These are phyloP conservation scores for Claviceps sp. DNA, from an alignment of 2,329 filamentous ascomycete genomes.

Conservation along the genomic window DNA sequence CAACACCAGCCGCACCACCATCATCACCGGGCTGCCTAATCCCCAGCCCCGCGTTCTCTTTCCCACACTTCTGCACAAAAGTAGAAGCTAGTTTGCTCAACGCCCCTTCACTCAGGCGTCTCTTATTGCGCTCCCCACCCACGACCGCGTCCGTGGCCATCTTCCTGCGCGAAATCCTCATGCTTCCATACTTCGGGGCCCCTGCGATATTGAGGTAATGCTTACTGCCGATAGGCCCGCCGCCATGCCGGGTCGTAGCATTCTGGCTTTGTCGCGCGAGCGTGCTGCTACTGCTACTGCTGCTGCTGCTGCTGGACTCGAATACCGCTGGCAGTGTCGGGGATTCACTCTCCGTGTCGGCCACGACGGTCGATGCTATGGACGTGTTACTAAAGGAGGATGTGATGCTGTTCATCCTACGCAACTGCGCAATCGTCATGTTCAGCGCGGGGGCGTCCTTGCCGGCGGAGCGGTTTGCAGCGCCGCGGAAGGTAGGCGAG, in stretches of 20 bases:
- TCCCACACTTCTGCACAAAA: slow-evolving; percentile 12
- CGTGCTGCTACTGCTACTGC: not conserved
- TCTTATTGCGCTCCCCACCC: not conserved
- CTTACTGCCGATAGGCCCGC: slow-evolving; percentile 22
- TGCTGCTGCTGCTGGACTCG: slow-evolving; percentile 17
- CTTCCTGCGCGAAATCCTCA: slow-evolving; percentile 7
- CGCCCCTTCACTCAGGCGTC: not conserved
- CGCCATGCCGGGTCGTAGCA: not conserved
- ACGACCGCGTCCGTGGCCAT: not conserved
- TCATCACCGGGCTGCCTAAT: not conserved
- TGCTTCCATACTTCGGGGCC: slow-evolving; percentile 10
- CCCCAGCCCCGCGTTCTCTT: slow-evolving; percentile 16
- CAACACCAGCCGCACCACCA: too few relatives aligned
- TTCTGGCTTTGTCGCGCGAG: too few relatives aligned
- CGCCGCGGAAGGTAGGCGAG: slow-evolving; percentile 11
- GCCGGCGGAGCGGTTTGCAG: slow-evolving; percentile 7
- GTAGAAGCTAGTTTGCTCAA: not conserved
- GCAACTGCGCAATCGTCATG: slow-evolving; percentile 36
- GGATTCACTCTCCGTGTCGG: slow-evolving; percentile 20
- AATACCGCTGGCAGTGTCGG: slow-evolving; percentile 26
- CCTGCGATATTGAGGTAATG: slow-evolving; percentile 31
- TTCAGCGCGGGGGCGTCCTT: slow-evolving; percentile 17
- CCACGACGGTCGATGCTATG: slow-evolving; percentile 15
- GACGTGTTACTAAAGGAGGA: slow-evolving; percentile 31
- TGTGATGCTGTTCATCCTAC: slow-evolving; percentile 43